A percentile compares a stretch with the other conserved stretches of the same genome.
phyloP scores from a whole-genome alignment of 352 stramenopile species.

The Thalassiosira hispida region DNA sequence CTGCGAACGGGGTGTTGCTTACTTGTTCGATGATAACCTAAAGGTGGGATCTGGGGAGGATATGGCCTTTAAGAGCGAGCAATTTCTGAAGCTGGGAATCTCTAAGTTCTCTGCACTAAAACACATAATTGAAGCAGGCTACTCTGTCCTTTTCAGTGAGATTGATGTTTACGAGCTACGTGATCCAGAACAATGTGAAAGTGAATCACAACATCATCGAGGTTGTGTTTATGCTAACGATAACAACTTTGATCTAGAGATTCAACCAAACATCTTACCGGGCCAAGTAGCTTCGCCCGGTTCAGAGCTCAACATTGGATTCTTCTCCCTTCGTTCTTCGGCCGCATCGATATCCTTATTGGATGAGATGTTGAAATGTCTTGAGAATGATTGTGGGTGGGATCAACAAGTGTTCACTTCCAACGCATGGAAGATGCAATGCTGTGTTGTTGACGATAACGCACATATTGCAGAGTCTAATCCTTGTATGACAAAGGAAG shows the following conservation, averaged over 20 bases:
- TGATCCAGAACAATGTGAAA: background rate
- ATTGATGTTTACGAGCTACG: background rate
- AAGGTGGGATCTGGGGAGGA: background rate
- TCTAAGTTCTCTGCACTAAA: background rate
- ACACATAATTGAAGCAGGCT: background rate
- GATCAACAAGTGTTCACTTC: background rate
- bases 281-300: background rate
- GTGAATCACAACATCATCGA: background rate
- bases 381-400: background rate
- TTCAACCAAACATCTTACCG: background rate
- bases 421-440: background rate
- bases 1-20: background rate
- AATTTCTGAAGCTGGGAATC: background rate
- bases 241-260: background rate
- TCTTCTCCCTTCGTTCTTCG: background rate
- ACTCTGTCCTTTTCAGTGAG: slow-evolving; percentile 1
- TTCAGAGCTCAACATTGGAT: background rate
- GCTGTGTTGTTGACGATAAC: background rate
- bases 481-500: background rate
- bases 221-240: background rate
- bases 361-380: background rate
- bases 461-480: background rate
- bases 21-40: background rate
- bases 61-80: background rate
- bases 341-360: background rate